Evolutionary conservation across 352 stramenopile genomes (phyloP), one percentile per base, ranked within the genome.

Genomic region (Phytophthora citrophthora): DNA sequence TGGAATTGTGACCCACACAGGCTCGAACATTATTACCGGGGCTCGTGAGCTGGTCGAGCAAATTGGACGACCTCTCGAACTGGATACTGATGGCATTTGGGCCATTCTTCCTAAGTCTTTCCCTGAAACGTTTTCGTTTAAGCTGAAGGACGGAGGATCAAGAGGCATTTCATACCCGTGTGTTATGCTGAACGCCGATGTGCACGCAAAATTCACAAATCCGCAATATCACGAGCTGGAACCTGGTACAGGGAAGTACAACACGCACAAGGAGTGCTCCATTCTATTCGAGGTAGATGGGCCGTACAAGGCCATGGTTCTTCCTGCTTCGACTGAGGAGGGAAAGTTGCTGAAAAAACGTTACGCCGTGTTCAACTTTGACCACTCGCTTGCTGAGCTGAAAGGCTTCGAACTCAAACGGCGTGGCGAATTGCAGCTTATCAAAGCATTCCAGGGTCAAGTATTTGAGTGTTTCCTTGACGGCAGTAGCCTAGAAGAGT

Each of bases 61-160:
- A 69, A 91, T 99, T 60, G 98, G 98, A 7, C 90, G 97, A 9
- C 97, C 97, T 10, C 74, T 99, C 11, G 98, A 99, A 68, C 81
- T 99, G 6, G 97, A 99, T 79, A 99, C 98, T 3, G 98, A 99
- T 87, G 98, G 98, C 61, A 99, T 99, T 78, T 99, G 98, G 98
- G 99, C 97, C 61, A 99, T 99, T 74, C 75, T 99, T 5, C 98
- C 98, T 0, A 83, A 89, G 18, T 98, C 91, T 26, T 99, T 99
- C 71, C 98, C 98, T 0, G 96, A 99, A 73, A 97, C 97, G 13
- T 99, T 99, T 58, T 96, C 72, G 1, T 98, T 99, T 70, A 72
- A 83, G 39, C 72, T 90, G 0, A 79, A 86, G 24, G 76, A 90
- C 56, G 80, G 79, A 12, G 75, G 74, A 11, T 79, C 69, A 2